Conservation (phyloP, 2,329 filamentous ascomycete species). For the Neoscytalidium dimidiatum region DNA sequence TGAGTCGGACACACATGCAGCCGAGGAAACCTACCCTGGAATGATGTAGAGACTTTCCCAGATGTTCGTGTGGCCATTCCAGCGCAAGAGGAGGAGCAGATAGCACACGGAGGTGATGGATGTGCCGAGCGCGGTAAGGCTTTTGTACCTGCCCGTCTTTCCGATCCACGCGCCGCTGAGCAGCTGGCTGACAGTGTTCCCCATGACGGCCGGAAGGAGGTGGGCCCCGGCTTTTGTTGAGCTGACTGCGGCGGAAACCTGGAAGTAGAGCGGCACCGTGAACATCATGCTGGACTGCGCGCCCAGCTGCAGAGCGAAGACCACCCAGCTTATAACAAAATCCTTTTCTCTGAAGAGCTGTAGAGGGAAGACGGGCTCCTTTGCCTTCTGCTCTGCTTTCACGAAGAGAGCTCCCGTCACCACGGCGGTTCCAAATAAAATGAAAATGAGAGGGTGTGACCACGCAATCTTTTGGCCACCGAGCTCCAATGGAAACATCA, state of each 20-base stretch:
- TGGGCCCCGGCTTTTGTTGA: slow-evolving; percentile 62
- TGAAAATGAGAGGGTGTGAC: slow-evolving; percentile 36
- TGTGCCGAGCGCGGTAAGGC: slow-evolving; percentile 25
- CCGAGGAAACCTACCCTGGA: slow-evolving; percentile 19
- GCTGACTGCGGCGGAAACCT: slow-evolving; percentile 60
- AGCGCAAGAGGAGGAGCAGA: slow-evolving; percentile 29
- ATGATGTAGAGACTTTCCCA: slow-evolving; percentile 31
- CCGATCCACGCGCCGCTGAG: slow-evolving; percentile 60
- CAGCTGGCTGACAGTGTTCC: slow-evolving; percentile 66
- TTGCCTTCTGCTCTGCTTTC: slow-evolving; percentile 43
- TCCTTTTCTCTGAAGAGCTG: slow-evolving; percentile 54
- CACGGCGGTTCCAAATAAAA: slow-evolving; percentile 34
- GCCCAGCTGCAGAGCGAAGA: slow-evolving; percentile 55
- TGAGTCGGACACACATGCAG: no score
- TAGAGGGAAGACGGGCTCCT: slow-evolving; percentile 62
- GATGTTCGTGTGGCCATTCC: slow-evolving; percentile 32
- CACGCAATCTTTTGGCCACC: slow-evolving; percentile 43
- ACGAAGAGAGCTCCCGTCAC: slow-evolving; percentile 30
- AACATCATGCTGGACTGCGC: slow-evolving; percentile 67
- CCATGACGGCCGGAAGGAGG: slow-evolving; percentile 66
- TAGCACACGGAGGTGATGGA: slow-evolving; percentile 27
- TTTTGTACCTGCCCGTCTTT: slow-evolving; percentile 36
- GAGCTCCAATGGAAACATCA: slow-evolving; percentile 52
- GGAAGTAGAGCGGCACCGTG: slow-evolving; percentile 69
- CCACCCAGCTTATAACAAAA: slow-evolving; percentile 55